Percentiles rank a stretch among this genome's conserved stretches.
Evolutionary conservation across 108 stramenopile genomes (phyloP).

Genomic region (Skeletonema marinoi): DNA sequence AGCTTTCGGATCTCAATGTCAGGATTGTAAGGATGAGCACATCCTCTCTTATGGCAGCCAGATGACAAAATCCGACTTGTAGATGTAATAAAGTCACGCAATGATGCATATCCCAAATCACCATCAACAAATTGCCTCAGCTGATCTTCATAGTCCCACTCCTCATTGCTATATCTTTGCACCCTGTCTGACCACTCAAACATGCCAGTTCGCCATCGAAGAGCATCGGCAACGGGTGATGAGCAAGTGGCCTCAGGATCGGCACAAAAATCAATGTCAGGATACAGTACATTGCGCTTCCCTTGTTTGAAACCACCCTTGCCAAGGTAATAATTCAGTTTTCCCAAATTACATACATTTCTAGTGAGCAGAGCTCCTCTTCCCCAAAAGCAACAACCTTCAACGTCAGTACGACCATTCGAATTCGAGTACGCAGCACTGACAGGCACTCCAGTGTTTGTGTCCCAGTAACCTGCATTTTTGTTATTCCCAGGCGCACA

Average conservation of each 20-base stretch:
- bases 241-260: slow-evolving; percentile 19
- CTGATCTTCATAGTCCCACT: slow-evolving; percentile 18
- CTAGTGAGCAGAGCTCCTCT: slow-evolving; percentile 36
- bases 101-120: neutral
- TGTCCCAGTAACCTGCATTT: slow-evolving; percentile 48
- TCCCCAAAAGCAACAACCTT: slow-evolving; percentile 51
- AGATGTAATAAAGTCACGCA: neutral
- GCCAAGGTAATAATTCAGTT: slow-evolving; percentile 35
- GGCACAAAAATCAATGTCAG: slow-evolving; percentile 30
- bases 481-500: slow-evolving; percentile 31
- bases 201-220: slow-evolving; percentile 36
- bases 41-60: neutral
- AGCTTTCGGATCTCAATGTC: neutral
- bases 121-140: neutral
- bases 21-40: neutral
- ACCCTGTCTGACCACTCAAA: slow-evolving; percentile 35
- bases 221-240: slow-evolving; percentile 6
- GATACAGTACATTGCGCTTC: slow-evolving; percentile 22
- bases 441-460: slow-evolving; percentile 18
- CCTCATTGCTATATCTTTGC: slow-evolving; percentile 13
- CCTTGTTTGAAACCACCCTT: slow-evolving; percentile 23
- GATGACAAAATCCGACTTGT: neutral
- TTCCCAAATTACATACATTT: slow-evolving; percentile 30
- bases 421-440: slow-evolving; percentile 22
- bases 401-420: slow-evolving; percentile 39